These are phyloP conservation scores for Favolaschia claudopus DNA, from an alignment of 768 basidiomycete species.

Conservation along the genomic window DNA sequence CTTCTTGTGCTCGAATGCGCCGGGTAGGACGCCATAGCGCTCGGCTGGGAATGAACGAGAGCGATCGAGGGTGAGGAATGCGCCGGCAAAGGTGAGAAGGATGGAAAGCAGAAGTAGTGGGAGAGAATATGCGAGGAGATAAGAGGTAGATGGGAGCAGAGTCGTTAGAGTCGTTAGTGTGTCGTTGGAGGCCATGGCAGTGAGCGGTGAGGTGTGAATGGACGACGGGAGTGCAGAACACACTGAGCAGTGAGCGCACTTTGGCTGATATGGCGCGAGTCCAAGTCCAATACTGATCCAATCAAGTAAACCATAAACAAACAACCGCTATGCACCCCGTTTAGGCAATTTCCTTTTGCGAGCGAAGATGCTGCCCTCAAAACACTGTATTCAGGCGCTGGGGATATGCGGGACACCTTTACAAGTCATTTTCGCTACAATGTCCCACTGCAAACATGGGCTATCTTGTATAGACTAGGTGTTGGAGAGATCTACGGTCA, in stretches of 20 bases:
- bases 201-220: neutral
- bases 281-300: neutral
- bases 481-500: no score
- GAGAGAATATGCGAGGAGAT: constrained; percentile 62
- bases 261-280: no score
- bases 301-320: constrained; percentile 4
- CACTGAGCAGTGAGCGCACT: no score
- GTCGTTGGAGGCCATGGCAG: constrained; percentile 26
- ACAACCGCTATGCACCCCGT: neutral
- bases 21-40: constrained; percentile 41
- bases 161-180: constrained; percentile 39
- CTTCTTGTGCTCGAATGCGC: constrained; percentile 44
- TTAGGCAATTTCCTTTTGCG: constrained; percentile 1
- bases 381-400: no score
- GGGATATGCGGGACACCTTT: no score
- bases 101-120: constrained; percentile 68
- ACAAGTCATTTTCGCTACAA: no score
- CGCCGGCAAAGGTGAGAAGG: constrained; percentile 68
- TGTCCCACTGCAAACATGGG: no score
- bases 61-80: constrained; percentile 75
- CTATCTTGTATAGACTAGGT: no score
- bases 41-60: constrained; percentile 64
- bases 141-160: constrained; percentile 57
- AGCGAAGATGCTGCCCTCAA: neutral
- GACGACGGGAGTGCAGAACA: neutral